These are phyloP conservation scores for Colletotrichum sp. DNA, from an alignment of 2,329 filamentous ascomycete genomes.

Conservation along the genomic window DNA sequence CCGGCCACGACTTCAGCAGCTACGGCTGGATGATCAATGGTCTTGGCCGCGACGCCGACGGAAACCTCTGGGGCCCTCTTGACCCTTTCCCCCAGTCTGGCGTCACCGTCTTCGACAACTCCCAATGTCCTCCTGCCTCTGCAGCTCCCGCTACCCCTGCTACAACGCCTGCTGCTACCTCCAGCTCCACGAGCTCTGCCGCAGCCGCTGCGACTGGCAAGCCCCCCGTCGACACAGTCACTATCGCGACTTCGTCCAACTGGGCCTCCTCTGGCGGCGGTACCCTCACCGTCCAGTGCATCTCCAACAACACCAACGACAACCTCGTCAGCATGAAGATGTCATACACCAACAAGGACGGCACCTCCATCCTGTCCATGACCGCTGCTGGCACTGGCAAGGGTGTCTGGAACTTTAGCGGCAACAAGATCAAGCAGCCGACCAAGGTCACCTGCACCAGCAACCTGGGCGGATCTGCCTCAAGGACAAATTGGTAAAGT, in stretches of 20 bases:
- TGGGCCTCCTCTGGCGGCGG: conserved; percentile 21
- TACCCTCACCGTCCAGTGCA: conserved; percentile 21
- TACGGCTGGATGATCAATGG: conserved; percentile 34
- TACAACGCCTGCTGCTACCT: not conserved
- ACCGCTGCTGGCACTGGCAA: not conserved
- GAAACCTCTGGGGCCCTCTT: conserved; percentile 39
- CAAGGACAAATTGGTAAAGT: not conserved
- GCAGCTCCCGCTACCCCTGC: not conserved
- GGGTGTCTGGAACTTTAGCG: conserved; percentile 20
- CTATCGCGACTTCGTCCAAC: conserved; percentile 1
- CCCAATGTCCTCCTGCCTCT: conserved; percentile 2
- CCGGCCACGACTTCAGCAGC: conserved; percentile 37
- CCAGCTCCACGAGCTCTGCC: not conserved
- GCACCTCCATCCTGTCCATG: conserved; percentile 16
- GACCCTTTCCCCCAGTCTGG: conserved; percentile 32
- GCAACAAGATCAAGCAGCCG: conserved; percentile 21
- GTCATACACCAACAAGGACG: conserved; percentile 24
- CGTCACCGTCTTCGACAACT: conserved; percentile 12
- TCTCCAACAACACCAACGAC: conserved; percentile 17
- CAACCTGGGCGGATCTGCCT: conserved; percentile 2
- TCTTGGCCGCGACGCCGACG: conserved; percentile 29
- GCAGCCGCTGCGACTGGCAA: not conserved
- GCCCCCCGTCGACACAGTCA: not conserved
- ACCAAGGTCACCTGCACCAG: conserved; percentile 18
- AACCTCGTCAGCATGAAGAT: conserved; percentile 26